A percentile compares a stretch with the other conserved stretches of the same genome.
Evolutionary conservation across 2,329 filamentous ascomycete genomes (phyloP).

Genomic region (Ascosphaera apis): DNA sequence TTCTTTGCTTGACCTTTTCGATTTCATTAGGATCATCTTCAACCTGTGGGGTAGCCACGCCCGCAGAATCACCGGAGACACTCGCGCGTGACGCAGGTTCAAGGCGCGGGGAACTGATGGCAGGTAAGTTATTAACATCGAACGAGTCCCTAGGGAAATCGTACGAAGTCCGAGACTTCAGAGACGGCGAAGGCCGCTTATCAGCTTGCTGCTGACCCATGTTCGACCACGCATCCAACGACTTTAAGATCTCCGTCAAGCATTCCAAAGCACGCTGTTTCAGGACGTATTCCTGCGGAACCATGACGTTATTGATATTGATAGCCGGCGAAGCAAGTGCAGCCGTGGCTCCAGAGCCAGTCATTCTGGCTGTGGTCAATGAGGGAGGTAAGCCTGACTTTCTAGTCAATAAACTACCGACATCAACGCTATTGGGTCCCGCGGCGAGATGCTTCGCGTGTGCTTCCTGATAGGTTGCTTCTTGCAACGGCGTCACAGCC

Average conservation of each 20-base stretch:
- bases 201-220: background rate
- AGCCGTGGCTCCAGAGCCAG: constrained; percentile 21
- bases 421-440: background rate
- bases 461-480: constrained; percentile 69
- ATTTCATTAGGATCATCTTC: constrained; percentile 86
- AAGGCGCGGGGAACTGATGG: constrained; percentile 8
- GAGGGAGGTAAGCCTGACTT: constrained; percentile 69
- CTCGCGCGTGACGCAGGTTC: background rate
- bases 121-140: constrained; percentile 30
- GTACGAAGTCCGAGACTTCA: constrained; percentile 24
- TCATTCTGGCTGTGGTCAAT: constrained; percentile 56
- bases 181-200: background rate
- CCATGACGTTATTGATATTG: constrained; percentile 28
- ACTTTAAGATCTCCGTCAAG: constrained; percentile 68
- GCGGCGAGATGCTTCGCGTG: constrained; percentile 30
- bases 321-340: background rate
- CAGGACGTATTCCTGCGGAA: constrained; percentile 72
- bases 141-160: constrained; percentile 49
- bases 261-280: constrained; percentile 79
- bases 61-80: background rate
- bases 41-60: constrained; percentile 33
- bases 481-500: constrained; percentile 48
- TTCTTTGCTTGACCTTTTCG: constrained; percentile 84
- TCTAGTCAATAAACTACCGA: constrained; percentile 28
- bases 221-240: constrained; percentile 70